These are phyloP conservation scores for Venturia aucupariae DNA, from an alignment of 2,329 filamentous ascomycete genomes.

Conservation along the genomic window DNA sequence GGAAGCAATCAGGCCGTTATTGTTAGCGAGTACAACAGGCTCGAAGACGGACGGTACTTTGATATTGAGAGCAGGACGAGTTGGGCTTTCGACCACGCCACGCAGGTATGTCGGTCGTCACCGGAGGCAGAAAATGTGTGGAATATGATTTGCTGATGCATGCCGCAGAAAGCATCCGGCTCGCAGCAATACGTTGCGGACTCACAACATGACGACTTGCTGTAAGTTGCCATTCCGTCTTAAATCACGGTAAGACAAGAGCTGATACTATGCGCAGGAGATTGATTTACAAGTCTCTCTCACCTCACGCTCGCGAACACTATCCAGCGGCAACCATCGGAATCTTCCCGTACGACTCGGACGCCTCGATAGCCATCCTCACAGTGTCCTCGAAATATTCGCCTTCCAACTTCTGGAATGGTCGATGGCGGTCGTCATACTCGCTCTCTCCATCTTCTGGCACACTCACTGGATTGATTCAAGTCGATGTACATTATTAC, in stretches of 20 bases:
- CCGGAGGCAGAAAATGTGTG: no score
- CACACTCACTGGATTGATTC: conserved; percentile 67
- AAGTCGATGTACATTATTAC: conserved; percentile 98
- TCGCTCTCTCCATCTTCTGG: conserved; percentile 61
- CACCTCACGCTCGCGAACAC: conserved; percentile 74
- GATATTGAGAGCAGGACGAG: conserved; percentile 82
- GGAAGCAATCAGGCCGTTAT: conserved; percentile 73
- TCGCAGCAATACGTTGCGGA: conserved; percentile 74
- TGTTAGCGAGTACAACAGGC: conserved; percentile 75
- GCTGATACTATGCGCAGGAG: conserved; percentile 45
- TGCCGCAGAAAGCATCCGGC: conserved; percentile 62
- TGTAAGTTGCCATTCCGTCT: conserved; percentile 47
- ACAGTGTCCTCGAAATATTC: conserved; percentile 96
- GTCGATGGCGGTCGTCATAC: conserved; percentile 89
- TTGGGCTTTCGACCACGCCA: conserved; percentile 78
- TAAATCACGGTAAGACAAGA: neutral
- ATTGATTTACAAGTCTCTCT: conserved; percentile 70
- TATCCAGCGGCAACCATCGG: conserved; percentile 74
- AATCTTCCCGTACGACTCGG: conserved; percentile 70
- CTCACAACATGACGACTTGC: conserved; percentile 64
- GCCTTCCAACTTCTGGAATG: conserved; percentile 98
- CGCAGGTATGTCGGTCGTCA: conserved; percentile 46
- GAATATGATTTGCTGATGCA: neutral
- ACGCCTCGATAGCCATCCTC: conserved; percentile 67
- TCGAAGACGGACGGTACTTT: conserved; percentile 77